These are phyloP conservation scores for Ajuga chamaepitys DNA, from an alignment of 257 asterid species.

Conservation along the genomic window DNA sequence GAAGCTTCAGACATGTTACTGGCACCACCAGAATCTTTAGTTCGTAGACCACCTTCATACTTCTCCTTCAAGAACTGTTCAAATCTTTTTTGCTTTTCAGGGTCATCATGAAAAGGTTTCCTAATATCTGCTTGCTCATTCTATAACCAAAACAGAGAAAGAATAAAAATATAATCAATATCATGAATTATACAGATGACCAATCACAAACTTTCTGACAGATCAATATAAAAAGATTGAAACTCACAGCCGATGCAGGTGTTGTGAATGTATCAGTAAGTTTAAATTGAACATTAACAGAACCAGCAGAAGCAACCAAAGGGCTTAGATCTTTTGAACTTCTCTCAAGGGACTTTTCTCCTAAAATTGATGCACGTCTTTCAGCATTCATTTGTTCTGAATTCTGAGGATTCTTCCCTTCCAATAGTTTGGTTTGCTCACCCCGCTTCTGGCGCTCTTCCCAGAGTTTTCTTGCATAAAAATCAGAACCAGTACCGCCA, in stretches of 20 bases:
- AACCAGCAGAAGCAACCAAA: constrained; percentile 40
- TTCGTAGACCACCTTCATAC: constrained; percentile 87
- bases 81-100: constrained; percentile 79
- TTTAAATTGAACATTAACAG: constrained; percentile 55
- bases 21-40: constrained; percentile 75
- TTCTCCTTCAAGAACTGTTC: constrained; percentile 97
- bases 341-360: constrained; percentile 80
- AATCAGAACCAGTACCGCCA: constrained; percentile 81
- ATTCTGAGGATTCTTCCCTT: constrained; percentile 30
- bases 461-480: constrained; percentile 84
- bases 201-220: background rate
- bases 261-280: constrained; percentile 82
- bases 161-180: constrained; percentile 2
- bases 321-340: constrained; percentile 46
- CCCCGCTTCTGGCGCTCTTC: constrained; percentile 74
- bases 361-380: constrained; percentile 77
- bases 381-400: constrained; percentile 78
- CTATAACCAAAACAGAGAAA: constrained; percentile 29
- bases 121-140: constrained; percentile 42
- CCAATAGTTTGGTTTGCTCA: constrained; percentile 43
- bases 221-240: constrained; percentile 4
- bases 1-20: constrained; percentile 90
- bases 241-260: constrained; percentile 71
- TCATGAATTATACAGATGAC: background rate
- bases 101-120: constrained; percentile 69